Conservation (phyloP, 805 yeast species). For the Brettanomyces anomalus region DNA sequence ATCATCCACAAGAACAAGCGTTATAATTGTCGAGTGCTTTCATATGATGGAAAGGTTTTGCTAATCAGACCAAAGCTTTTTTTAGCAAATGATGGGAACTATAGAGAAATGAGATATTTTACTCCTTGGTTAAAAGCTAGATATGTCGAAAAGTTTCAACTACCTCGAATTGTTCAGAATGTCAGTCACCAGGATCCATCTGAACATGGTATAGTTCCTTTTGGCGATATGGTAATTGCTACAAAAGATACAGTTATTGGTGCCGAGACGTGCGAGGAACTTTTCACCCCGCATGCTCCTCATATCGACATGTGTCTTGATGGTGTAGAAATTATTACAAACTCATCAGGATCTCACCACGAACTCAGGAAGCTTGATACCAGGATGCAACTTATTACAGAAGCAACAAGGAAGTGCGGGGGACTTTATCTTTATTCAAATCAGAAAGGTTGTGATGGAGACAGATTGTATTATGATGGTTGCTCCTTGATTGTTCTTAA, state of each 20-base stretch:
- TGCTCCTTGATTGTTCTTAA: conserved; percentile 91
- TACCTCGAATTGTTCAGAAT: conserved; percentile 63
- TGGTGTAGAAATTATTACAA: conserved; percentile 96
- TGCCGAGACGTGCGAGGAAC: conserved; percentile 97
- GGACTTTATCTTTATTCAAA: conserved; percentile 91
- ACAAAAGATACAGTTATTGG: conserved; percentile 86
- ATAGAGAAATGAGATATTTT: conserved; percentile 94
- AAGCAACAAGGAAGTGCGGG: conserved; percentile 94
- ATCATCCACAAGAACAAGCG: conserved; percentile 77
- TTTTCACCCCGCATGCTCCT: conserved; percentile 94
- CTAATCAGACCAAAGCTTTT: conserved; percentile 88
- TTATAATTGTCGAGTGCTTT: conserved; percentile 84
- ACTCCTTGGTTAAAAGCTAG: conserved; percentile 88
- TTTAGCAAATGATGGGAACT: conserved; percentile 96
- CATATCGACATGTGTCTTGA: conserved; percentile 86
- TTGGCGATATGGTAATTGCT: conserved; percentile 87
- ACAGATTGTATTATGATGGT: conserved; percentile 92
- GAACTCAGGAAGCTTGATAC: conserved; percentile 85
- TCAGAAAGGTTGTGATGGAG: conserved; percentile 98
- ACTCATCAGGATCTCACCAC: conserved; percentile 97
- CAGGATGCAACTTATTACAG: conserved; percentile 75
- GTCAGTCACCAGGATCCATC: conserved; percentile 48
- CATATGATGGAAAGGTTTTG: conserved; percentile 69
- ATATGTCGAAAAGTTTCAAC: conserved; percentile 58
- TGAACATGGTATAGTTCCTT: conserved; percentile 37